phyloP scores from a whole-genome alignment of 202 grass and related monocot species.

The Elaeis oleifera region DNA sequence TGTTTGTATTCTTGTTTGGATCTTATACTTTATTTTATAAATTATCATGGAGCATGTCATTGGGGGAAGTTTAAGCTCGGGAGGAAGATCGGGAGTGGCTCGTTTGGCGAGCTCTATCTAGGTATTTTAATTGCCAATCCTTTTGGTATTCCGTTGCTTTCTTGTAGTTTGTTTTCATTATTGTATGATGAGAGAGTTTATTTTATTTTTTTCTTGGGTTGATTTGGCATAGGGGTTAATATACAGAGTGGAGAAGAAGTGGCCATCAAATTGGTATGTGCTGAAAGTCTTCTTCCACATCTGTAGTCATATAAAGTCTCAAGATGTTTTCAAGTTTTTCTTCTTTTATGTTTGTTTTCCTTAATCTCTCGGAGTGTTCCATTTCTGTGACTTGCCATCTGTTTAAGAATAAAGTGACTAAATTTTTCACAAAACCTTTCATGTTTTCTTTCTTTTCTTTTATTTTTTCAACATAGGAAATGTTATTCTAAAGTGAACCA shows the following conservation, averaged over 20 bases:
- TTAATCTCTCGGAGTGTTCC: too few species aligned
- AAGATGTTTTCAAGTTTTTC: too few species aligned
- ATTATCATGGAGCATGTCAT: conserved; percentile 69
- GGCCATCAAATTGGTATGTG: conserved; percentile 79
- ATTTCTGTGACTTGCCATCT: too few species aligned
- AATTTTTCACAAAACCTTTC: too few species aligned
- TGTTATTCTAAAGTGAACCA: too few species aligned
- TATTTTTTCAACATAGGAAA: too few species aligned
- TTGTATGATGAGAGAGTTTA: conserved; percentile 1
- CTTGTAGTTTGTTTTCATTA: neutral
- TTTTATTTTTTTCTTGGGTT: neutral
- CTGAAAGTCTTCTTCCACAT: neutral
- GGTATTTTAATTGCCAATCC: conserved; percentile 30
- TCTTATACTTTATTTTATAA: neutral
- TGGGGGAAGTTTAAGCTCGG: conserved; percentile 77
- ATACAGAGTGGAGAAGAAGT: conserved; percentile 93
- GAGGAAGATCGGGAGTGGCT: conserved; percentile 86
- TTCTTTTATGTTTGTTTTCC: too few species aligned
- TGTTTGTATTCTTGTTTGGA: too few species aligned
- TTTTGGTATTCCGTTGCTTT: neutral
- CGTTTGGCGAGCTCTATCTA: conserved; percentile 82
- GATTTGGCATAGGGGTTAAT: conserved; percentile 56
- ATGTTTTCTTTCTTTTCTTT: too few species aligned
- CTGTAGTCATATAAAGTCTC: neutral
- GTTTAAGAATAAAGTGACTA: too few species aligned